Base-by-base conservation (phyloP, 2,329 filamentous ascomycete genomes). In the Aspergillus sp. region DNA sequence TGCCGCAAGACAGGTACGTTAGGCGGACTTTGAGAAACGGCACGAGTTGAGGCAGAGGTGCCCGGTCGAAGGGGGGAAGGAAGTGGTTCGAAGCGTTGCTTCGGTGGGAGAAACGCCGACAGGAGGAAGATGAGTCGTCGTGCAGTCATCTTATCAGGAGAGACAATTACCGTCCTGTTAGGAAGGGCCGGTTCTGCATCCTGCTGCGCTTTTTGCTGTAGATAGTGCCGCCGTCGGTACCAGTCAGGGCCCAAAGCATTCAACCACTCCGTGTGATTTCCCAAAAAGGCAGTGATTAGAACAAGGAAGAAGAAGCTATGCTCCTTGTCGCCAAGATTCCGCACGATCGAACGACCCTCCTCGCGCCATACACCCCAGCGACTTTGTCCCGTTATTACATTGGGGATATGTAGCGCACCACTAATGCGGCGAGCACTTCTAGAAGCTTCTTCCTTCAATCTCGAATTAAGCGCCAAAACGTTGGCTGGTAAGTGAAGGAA, bases 291-390 rank as follows among this genome's bases (percentile, higher is more conserved):
- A 2, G 84, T 86, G 31, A 86, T 73, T 12, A 85, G 72, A 23
- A 82, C 84, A 65, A 82, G 79, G 62, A 86, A 82, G 68, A 86
- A 86, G 65, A 84, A 83, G 52, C 83, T 84, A 60, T 84, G 80
- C 57, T 85, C 82, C 66, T 81, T 81, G 51, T 79, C 76, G 33
- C 82, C 82, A 43, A 83, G 77, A 62, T 77, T 80, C 46, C 79
- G 77, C n/a, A 80, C 79, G 43, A 86, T 80, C 70, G 81, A 84
- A 61, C 83, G 77, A 41, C 83, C 82, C 70, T 86, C 84, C 62
- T 86, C 83, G 55, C 83, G 79, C 84, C 84, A 86, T 11, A 85
- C 79, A 11, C 82, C 83, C 81, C 83, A 86, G 58, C 82, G 79
- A 51, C 81, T 82, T 63, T 86, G 83, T 3, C 84, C 84, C 3